phyloP scores from a whole-genome alignment of 2,329 filamentous ascomycete species.

The Arthrobotrys musiformis region DNA sequence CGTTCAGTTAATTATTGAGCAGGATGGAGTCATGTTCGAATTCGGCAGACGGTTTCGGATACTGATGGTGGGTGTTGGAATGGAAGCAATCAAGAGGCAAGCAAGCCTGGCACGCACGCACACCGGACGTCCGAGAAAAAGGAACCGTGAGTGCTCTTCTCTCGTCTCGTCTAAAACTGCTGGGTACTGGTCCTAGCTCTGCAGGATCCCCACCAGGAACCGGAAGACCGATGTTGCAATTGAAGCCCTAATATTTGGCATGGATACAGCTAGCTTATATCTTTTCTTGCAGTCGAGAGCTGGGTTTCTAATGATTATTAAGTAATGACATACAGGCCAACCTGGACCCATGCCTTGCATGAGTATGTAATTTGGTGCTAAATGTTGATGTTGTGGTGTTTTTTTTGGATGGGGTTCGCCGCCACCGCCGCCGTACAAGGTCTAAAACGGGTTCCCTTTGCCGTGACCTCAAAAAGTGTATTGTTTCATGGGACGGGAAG shows the following conservation, averaged over 20 bases:
- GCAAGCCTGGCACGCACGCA: not conserved
- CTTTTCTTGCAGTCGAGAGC: not conserved
- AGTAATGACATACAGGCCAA: conserved; percentile 23
- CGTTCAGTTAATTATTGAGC: no score
- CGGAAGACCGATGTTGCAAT: conserved; percentile 34
- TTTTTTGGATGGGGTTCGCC: conserved; percentile 9
- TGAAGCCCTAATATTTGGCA: conserved; percentile 17
- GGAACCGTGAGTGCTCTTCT: not conserved
- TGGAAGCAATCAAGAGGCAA: conserved; percentile 1
- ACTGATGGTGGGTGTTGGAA: conserved; percentile 24
- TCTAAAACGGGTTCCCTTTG: not conserved
- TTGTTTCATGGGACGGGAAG: not conserved
- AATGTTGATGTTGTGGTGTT: not conserved
- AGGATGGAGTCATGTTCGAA: conserved; percentile 3
- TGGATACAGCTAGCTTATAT: not conserved
- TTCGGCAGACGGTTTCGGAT: conserved; percentile 55
- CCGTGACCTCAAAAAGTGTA: not conserved
- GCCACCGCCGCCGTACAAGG: conserved; percentile 7
- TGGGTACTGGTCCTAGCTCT: conserved; percentile 9
- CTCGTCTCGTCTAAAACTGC: not conserved
- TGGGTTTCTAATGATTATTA: conserved; percentile 33
- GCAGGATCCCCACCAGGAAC: conserved; percentile 37
- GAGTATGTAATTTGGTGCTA: not conserved
- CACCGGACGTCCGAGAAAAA: conserved; percentile 3
- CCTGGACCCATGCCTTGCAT: not conserved